Evolutionary conservation across 495 filamentous ascomycete species (phyloP).

Genomic region (Terfezia claveryi): DNA sequence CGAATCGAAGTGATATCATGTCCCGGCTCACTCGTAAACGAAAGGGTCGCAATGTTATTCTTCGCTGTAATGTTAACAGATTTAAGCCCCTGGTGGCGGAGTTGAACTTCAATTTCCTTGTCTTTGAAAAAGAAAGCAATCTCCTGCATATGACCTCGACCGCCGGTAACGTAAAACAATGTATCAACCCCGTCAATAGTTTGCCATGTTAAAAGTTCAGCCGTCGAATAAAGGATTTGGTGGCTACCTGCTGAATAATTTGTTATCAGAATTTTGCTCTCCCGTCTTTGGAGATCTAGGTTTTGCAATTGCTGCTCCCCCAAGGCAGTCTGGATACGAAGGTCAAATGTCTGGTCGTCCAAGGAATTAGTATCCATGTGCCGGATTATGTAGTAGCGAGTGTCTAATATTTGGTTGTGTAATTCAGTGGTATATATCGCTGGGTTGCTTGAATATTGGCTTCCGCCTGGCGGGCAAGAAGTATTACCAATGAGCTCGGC

Average conservation of each 20-base stretch:
- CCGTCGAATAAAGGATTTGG: not conserved
- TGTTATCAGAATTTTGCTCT: not conserved
- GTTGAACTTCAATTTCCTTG: not conserved
- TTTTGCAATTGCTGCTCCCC: not conserved
- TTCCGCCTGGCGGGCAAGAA: not conserved
- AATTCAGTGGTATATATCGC: not conserved
- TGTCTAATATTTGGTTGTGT: not conserved
- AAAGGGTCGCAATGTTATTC: not conserved
- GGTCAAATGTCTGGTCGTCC: not conserved
- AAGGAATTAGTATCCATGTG: not conserved
- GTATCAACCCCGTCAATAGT: constrained; percentile 20
- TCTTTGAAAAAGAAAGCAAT: not conserved
- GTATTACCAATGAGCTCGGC: not conserved
- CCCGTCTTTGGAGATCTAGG: not conserved
- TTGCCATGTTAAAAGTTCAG: constrained; percentile 7
- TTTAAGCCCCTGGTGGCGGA: not conserved
- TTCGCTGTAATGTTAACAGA: not conserved
- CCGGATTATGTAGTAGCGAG: not conserved
- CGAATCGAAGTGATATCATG: not conserved
- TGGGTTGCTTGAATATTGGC: not conserved
- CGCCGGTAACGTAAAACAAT: constrained; percentile 20
- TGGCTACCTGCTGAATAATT: not conserved
- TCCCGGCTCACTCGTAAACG: not conserved
- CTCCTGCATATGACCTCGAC: constrained; percentile 1
- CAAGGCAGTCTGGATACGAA: not conserved